Percentiles rank a stretch among this genome's conserved stretches.
phyloP scores from a whole-genome alignment of 495 filamentous ascomycete species.

The Neurospora sublineolata region DNA sequence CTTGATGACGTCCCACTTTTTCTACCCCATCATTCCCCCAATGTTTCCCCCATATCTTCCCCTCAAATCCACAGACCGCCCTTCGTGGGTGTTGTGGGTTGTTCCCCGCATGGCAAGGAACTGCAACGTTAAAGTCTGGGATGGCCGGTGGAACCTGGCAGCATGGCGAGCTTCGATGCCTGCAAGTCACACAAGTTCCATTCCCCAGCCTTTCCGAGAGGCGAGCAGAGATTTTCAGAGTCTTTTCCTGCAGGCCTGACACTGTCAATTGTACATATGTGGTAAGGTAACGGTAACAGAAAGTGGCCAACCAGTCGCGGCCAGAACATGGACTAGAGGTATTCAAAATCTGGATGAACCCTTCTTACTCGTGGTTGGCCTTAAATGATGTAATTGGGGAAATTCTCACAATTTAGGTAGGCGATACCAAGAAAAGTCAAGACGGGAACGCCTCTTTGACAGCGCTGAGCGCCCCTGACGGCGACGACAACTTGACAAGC shows the following conservation, averaged over 20 bases:
- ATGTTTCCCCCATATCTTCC: background rate
- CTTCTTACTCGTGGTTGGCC: background rate
- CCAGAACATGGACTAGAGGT: background rate
- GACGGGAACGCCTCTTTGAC: background rate
- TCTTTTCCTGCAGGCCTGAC: background rate
- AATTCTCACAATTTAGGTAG: background rate
- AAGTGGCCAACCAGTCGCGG: background rate
- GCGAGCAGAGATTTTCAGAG: background rate
- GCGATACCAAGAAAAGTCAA: background rate
- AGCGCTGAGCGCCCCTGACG: background rate
- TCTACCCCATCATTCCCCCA: background rate
- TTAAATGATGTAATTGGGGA: background rate
- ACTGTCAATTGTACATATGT: background rate
- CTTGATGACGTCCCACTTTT: background rate
- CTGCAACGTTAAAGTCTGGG: background rate
- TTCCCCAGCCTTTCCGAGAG: background rate
- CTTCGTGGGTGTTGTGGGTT: background rate
- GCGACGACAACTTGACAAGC: background rate
- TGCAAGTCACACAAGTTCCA: background rate
- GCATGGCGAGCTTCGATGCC: background rate
- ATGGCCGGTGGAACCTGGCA: background rate
- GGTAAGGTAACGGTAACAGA: background rate
- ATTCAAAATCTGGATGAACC: background rate
- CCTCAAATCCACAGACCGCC: background rate
- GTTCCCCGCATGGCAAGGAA: background rate